Conservation (phyloP, 345 rosid genomes). For the Citrus glauca region DNA sequence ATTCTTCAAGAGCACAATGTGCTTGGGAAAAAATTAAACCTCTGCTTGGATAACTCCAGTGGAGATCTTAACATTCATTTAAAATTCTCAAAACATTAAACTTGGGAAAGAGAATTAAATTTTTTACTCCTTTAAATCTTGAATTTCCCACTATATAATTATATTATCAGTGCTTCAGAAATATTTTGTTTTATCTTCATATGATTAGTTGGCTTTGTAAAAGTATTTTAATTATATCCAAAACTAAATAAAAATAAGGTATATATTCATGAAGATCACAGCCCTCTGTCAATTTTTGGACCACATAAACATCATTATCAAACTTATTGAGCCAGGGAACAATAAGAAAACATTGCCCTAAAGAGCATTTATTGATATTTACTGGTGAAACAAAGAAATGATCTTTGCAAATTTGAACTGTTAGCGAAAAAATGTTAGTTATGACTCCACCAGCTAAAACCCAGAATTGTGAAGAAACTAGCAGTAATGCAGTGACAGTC, state of each 20-base stretch:
- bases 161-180: background rate
- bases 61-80: too few species aligned
- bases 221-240: background rate
- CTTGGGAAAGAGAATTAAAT: too few species aligned
- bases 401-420: background rate
- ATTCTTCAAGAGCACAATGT: background rate
- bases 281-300: background rate
- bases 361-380: background rate
- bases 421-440: background rate
- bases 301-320: background rate
- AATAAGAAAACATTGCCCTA: background rate
- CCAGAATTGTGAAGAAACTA: slow-evolving; percentile 5
- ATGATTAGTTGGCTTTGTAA: background rate
- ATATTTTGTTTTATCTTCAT: background rate
- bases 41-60: background rate
- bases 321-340: background rate
- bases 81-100: too few species aligned
- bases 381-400: background rate
- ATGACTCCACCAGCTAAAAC: background rate
- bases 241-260: background rate
- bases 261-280: background rate
- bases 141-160: too few species aligned
- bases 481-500: slow-evolving; percentile 1
- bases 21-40: background rate
- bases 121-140: too few species aligned